Evolutionary conservation across 148 eudicot species (phyloP), one percentile per base, ranked within the genome.

Genomic region (Cornus kousa): DNA sequence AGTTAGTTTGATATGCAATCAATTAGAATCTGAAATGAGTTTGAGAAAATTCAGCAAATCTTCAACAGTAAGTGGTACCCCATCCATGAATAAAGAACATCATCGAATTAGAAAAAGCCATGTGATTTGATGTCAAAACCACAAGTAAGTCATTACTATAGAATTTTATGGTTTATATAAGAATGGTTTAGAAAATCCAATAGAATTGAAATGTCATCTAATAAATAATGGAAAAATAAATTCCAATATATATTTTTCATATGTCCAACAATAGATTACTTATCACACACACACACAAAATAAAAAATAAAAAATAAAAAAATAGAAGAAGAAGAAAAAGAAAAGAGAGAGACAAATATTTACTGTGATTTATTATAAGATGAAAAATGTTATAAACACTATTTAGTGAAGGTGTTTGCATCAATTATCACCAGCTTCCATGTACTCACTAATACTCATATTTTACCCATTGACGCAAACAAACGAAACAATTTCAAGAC

Each of bases 1-100:
- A 43, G 74, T 75, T 67, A 71, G 62, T 31, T 76, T 50, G 46
- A 28, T 64, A 50, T 46, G 72, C 73, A 71, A 37, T 9, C 37
- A 39, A 40, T 13, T 23, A 16, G 22, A 7, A 23, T 12, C 23
- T 66, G 10, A 46, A 40, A 48, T 14, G 19, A 50, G 62, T 28
- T 32, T 55, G 35, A 59, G 24, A 68, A 40, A 39, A 78, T 65
- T 7, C 53, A 46, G n/a, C 2, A 71, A 82, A 80, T 81, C 23
- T 1, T 62, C 66, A 62, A 17, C 59, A 53, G 23, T 4, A 19
- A 19, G 5, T n/a, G 23, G 66, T 62, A 20, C 9, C 23, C 19
- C 23, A 62, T n/a, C 6, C 24, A 20, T 62, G 66, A 62, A 62
- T 20, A 2, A 62, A 17, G 7, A 62, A 62, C 19, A n/a, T 62